Conservation (phyloP, 306 rosid genomes). For the Casuarina glauca region DNA sequence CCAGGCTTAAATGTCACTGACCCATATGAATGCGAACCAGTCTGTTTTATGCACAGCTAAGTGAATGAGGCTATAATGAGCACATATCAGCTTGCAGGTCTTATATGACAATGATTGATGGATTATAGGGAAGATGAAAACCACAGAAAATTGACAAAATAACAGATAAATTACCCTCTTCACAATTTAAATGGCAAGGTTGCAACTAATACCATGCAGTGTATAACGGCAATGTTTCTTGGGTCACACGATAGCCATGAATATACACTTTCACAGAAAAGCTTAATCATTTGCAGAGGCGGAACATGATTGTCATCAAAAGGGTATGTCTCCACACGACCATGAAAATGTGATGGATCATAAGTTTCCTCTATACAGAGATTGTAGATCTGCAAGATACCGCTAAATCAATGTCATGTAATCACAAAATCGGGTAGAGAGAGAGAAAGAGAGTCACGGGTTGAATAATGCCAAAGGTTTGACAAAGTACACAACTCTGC, state of each 20-base stretch:
- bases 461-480: not conserved
- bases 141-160: slow-evolving; percentile 6
- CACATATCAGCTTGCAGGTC: not conserved
- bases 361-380: slow-evolving; percentile 87
- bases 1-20: not conserved
- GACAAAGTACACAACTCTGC: not conserved
- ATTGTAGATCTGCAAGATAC: slow-evolving; percentile 70
- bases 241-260: slow-evolving; percentile 75
- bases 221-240: slow-evolving; percentile 75
- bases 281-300: slow-evolving; percentile 66
- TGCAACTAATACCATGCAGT: slow-evolving; percentile 78
- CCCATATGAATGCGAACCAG: not conserved
- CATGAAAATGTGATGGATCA: slow-evolving; percentile 74
- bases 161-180: slow-evolving; percentile 2
- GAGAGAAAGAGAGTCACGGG: not conserved
- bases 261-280: slow-evolving; percentile 76
- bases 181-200: slow-evolving; percentile 5
- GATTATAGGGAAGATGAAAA: not conserved
- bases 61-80: not conserved
- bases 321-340: slow-evolving; percentile 84
- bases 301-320: slow-evolving; percentile 96
- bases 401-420: slow-evolving; percentile 14
- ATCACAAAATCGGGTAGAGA: not conserved
- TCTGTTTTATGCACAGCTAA: not conserved
- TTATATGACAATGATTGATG: not conserved